Evolutionary conservation across 2,329 filamentous ascomycete species (phyloP).

Genomic region (Tolypocladium ophioglossoides): DNA sequence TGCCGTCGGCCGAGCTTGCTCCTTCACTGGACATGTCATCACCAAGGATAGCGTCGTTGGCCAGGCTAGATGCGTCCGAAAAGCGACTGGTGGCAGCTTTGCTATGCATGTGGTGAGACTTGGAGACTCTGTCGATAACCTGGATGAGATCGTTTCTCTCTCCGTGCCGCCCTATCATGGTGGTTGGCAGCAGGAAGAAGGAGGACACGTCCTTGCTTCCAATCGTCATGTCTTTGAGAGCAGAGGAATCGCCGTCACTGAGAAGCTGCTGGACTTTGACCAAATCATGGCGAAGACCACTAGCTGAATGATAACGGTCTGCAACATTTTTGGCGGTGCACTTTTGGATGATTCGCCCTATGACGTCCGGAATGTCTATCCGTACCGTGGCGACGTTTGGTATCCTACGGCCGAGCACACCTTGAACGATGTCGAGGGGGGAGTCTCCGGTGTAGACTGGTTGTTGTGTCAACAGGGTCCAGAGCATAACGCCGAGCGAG

Average conservation of each 20-base stretch:
- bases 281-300: conserved; percentile 75
- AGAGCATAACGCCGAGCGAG: conserved; percentile 80
- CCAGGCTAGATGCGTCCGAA: conserved; percentile 44
- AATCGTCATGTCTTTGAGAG: conserved; percentile 63
- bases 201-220: conserved; percentile 83
- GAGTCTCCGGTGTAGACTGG: conserved; percentile 70
- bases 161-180: conserved; percentile 68
- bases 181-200: conserved; percentile 76
- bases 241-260: conserved; percentile 60
- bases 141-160: conserved; percentile 61
- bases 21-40: conserved; percentile 50
- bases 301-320: conserved; percentile 83
- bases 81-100: conserved; percentile 32
- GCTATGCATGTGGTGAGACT: conserved; percentile 43
- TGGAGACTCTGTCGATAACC: conserved; percentile 68
- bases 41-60: conserved; percentile 35
- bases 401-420: conserved; percentile 70
- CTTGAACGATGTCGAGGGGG: conserved; percentile 85
- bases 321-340: conserved; percentile 84
- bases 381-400: conserved; percentile 66
- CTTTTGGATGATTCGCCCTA: conserved; percentile 77
- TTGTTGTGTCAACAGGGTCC: conserved; percentile 70
- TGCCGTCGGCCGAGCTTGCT: conserved; percentile 45
- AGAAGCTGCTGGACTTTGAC: conserved; percentile 63
- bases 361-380: conserved; percentile 72